Base-by-base conservation (phyloP, 2,329 filamentous ascomycete species). In the Xylariaceae sp. region DNA sequence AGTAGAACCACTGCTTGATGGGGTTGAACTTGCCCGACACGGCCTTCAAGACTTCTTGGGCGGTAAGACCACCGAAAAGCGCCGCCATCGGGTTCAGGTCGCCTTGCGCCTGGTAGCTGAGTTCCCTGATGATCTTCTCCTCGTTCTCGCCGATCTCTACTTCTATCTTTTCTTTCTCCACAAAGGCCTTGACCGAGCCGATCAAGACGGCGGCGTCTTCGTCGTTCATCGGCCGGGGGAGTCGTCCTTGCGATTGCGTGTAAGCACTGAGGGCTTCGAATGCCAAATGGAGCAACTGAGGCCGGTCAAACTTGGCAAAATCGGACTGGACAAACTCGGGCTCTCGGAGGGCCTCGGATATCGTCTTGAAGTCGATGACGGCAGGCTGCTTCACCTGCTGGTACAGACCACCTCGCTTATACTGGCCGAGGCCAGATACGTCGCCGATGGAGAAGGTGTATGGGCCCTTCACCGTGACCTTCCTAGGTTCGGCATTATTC, bases 351-450 rank as follows among this genome's bases (percentile, higher is more conserved):
- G 94, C 78, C 36, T 78, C 69, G 29, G 81, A 81, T 41, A 96
- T 77, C 28, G 80, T 73, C 68, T 95, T 86, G 67, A 97, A 98
- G 60, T 92, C 78, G 55, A 97, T 67, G 38, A 88, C 78, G 68
- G 92, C 95, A 35, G 92, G 92, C 90, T 96, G 96, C 75, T 97
- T 98, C 64, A 97, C 92, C 64, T 98, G 92, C 27, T 86, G 83
- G 63, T 85, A 98, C 43, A 95, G 77, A 44, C 92, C 92, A 32
- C 90, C 90, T 36, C 85, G 78, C 69, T 86, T 71, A 69, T 98
- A 98, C 55, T 85, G 74, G 24, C 92, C 92, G 24, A 96, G 73
- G 5, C 79, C 83, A 16, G 85, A 87, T 8, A 97, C 88, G 60
- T 96, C 88, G 29, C 90, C 92, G 52, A 98, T 96, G 11, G 88